Percentiles rank a stretch among this genome's conserved stretches.
Evolutionary conservation across 352 stramenopile species (phyloP).

Genomic region (Pythium periplocum): DNA sequence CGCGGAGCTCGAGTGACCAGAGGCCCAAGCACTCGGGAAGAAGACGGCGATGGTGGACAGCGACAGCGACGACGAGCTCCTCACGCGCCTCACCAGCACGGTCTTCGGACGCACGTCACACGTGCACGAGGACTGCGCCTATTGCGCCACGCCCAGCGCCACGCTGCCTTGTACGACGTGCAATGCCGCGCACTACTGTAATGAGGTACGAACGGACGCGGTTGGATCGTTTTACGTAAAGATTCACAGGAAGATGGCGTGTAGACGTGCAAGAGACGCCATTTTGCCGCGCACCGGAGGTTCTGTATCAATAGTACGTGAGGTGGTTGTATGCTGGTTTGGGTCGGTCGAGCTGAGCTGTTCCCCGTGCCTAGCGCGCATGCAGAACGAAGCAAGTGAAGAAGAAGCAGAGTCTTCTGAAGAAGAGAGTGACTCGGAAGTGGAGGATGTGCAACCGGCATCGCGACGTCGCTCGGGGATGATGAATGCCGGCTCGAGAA

Average conservation of each 20-base stretch:
- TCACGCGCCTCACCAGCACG: slow-evolving; percentile 54
- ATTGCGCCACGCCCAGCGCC: slow-evolving; percentile 58
- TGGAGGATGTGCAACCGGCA: slow-evolving; percentile 36
- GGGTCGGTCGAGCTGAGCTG: not conserved
- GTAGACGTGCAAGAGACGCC: slow-evolving; percentile 64
- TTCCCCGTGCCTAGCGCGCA: slow-evolving; percentile 25
- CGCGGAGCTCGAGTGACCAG: not conserved
- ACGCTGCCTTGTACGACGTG: slow-evolving; percentile 62
- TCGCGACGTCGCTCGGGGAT: not conserved
- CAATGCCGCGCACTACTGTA: slow-evolving; percentile 64
- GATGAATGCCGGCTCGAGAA: not conserved
- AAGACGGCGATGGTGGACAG: slow-evolving; percentile 46
- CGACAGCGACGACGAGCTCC: slow-evolving; percentile 87
- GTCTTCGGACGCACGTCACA: slow-evolving; percentile 22
- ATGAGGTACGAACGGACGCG: slow-evolving; percentile 29
- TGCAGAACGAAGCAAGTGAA: slow-evolving; percentile 56
- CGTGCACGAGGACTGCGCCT: slow-evolving; percentile 58
- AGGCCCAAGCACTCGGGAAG: not conserved
- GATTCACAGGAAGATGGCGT: not conserved
- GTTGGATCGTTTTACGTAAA: not conserved
- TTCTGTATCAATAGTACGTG: slow-evolving; percentile 53
- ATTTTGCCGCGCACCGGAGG: slow-evolving; percentile 63
- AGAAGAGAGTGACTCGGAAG: slow-evolving; percentile 72
- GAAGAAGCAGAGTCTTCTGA: slow-evolving; percentile 50
- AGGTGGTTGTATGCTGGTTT: not conserved